A percentile compares a stretch with the other conserved stretches of the same genome.
These are phyloP conservation scores for Sclerospora graminicola DNA, from an alignment of 352 stramenopile species.

Conservation along the genomic window DNA sequence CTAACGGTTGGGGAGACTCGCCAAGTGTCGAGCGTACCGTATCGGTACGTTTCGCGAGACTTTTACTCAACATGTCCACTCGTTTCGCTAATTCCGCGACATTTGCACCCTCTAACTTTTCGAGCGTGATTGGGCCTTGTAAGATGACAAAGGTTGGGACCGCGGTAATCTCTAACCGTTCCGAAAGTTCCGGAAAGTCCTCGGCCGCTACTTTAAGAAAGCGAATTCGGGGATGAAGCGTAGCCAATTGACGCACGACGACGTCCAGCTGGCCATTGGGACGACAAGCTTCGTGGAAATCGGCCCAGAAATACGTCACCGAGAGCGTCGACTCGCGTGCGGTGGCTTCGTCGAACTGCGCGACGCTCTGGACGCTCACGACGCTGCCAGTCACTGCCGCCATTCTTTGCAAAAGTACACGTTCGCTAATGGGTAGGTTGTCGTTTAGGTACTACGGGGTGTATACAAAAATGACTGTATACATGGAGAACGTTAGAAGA, in stretches of 20 bases:
- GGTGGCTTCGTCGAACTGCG: conserved; percentile 71
- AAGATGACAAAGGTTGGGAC: conserved; percentile 92
- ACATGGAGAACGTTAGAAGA: too few relatives aligned
- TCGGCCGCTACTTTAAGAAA: conserved; percentile 85
- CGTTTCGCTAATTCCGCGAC: conserved; percentile 76
- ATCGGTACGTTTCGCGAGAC: conserved; percentile 41
- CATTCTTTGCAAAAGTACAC: too few relatives aligned
- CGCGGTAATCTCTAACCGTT: conserved; percentile 84
- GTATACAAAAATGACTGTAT: too few relatives aligned
- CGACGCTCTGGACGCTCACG: conserved; percentile 49
- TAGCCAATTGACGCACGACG: conserved; percentile 73
- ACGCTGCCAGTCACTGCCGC: conserved; percentile 46
- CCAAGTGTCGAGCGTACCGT: conserved; percentile 9
- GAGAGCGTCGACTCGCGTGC: conserved; percentile 65
- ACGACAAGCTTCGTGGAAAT: conserved; percentile 72
- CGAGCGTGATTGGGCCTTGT: conserved; percentile 60
- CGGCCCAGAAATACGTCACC: conserved; percentile 79
- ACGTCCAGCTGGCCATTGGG: conserved; percentile 81
- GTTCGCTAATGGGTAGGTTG: too few relatives aligned
- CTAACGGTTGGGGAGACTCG: conserved; percentile 19
- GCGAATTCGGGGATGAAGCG: conserved; percentile 69
- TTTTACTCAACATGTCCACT: conserved; percentile 80
- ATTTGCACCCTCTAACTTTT: conserved; percentile 79
- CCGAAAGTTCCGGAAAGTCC: conserved; percentile 70
- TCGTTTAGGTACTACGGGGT: too few relatives aligned